Base-by-base conservation (phyloP, 2,329 filamentous ascomycete species). In the Arthrobotrys entomopaga region DNA sequence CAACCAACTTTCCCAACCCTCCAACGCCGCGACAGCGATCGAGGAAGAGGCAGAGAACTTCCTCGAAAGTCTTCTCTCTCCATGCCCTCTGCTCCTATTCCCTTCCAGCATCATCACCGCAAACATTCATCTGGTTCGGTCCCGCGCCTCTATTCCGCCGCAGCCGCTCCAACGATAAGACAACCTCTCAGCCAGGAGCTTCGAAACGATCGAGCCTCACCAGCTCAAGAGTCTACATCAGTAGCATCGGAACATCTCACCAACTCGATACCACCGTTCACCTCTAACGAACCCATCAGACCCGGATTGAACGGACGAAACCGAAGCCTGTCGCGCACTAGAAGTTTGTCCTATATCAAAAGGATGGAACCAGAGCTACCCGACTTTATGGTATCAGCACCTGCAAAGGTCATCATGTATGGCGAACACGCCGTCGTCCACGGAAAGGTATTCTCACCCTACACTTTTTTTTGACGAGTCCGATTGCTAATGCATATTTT, bases 361-460 rank as follows among this genome's bases (percentile, higher is more conserved):
- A 84, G 76, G 20, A 86, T 86, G 70, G 70, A 74, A 56, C 87
- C 88, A 0, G 86, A 90, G 84, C 86, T 95, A 83, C 93, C 94
- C 49, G 85, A 93, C 75, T 99, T 99, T 81, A 97, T 99, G 91
- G 93, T 98, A 67, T 98, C 95, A 15, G 94, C 96, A 1, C 95
- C 95, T 0, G 96, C 94, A 77, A 99, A 99, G 82, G 95, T 97
- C 80, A 99, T 99, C 81, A 92, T 98, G 61, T 98, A 94, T 83
- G 95, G 95, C 77, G 95, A 99, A 82, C 95, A 99, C 83, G 91
- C 95, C 1, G 95, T 98, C n/a, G 95, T 99, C 19, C 89, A 99
- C 80, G 93, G 93, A 80, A 98, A 97, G 87, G 91, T 91, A 40
- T 46, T n/a, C 20, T 16, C 50, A 26, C 38, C 26, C 49, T n/a